phyloP scores from a whole-genome alignment of 2,329 filamentous ascomycete species.

The Zymoseptoria tritici region DNA sequence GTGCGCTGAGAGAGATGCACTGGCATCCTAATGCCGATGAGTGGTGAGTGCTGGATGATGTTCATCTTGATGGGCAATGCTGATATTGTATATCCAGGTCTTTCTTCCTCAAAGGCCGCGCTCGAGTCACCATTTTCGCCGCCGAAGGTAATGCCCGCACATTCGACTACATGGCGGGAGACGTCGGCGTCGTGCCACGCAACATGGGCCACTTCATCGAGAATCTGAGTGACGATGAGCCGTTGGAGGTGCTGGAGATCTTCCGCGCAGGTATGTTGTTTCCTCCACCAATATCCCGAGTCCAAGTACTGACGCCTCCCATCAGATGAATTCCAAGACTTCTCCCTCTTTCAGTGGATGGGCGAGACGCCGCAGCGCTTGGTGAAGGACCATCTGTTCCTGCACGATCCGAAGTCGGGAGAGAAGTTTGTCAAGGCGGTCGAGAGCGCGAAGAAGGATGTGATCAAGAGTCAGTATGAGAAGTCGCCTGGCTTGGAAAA shows the following conservation, averaged over 20 bases:
- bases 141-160: slow-evolving; percentile 62
- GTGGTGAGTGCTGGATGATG: slow-evolving; percentile 60
- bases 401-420: slow-evolving; percentile 52
- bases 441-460: slow-evolving; percentile 52
- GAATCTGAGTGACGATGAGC: slow-evolving; percentile 66
- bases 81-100: slow-evolving; percentile 40
- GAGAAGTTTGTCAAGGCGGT: slow-evolving; percentile 57
- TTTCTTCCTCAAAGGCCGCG: slow-evolving; percentile 66
- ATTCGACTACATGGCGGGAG: slow-evolving; percentile 67
- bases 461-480: slow-evolving; percentile 26
- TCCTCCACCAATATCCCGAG: slow-evolving; percentile 45
- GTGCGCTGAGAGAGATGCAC: slow-evolving; percentile 70
- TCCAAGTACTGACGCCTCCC: slow-evolving; percentile 38
- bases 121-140: slow-evolving; percentile 67
- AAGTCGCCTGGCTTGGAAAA: background rate
- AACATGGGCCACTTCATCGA: slow-evolving; percentile 79
- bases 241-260: slow-evolving; percentile 68
- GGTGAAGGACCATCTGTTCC: slow-evolving; percentile 42
- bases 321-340: slow-evolving; percentile 54
- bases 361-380: slow-evolving; percentile 41
- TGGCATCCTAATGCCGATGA: slow-evolving; percentile 76
- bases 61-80: slow-evolving; percentile 39
- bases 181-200: slow-evolving; percentile 67
- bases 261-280: slow-evolving; percentile 47
- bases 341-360: slow-evolving; percentile 53